Evolutionary conservation across 148 eudicot species (phyloP).

Genomic region (Arctostaphylos glauca): DNA sequence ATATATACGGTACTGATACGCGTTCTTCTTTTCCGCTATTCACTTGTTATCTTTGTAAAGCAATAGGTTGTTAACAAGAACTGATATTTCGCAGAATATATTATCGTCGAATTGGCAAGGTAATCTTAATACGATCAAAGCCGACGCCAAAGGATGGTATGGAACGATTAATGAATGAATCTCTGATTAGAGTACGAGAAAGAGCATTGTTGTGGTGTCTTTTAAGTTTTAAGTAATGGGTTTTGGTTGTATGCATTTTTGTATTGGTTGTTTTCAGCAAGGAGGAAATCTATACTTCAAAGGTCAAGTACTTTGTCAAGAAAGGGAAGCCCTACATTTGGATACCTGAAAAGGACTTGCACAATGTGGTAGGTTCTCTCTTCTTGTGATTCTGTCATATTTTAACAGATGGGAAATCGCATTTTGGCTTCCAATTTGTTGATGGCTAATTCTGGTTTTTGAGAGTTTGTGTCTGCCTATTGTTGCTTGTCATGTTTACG

Average conservation of each 20-base stretch:
- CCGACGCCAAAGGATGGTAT: slow-evolving; percentile 71
- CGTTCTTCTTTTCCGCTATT: not conserved
- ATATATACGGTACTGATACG: not conserved
- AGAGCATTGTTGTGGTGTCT: not conserved
- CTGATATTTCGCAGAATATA: slow-evolving; percentile 45
- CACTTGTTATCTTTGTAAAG: not conserved
- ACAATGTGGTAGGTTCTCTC: slow-evolving; percentile 54
- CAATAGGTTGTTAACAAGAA: not conserved
- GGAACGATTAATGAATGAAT: not conserved
- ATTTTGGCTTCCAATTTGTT: not conserved
- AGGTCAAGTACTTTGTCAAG: slow-evolving; percentile 69
- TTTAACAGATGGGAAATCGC: not conserved
- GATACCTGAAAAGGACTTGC: slow-evolving; percentile 76
- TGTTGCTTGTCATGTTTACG: not conserved
- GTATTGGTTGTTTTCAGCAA: slow-evolving; percentile 43
- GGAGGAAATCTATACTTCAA: slow-evolving; percentile 68
- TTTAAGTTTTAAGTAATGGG: not conserved
- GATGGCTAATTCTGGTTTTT: not conserved
- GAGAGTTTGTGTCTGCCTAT: not conserved
- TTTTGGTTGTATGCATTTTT: slow-evolving; percentile 4
- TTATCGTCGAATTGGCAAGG: slow-evolving; percentile 92
- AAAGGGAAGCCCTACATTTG: slow-evolving; percentile 77
- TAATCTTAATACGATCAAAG: slow-evolving; percentile 74
- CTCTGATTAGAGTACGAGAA: not conserved
- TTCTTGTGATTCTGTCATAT: not conserved